Evolutionary conservation across 345 rosid species (phyloP), one percentile per base, ranked within the genome.

Genomic region (Dipteronia dyeriana): DNA sequence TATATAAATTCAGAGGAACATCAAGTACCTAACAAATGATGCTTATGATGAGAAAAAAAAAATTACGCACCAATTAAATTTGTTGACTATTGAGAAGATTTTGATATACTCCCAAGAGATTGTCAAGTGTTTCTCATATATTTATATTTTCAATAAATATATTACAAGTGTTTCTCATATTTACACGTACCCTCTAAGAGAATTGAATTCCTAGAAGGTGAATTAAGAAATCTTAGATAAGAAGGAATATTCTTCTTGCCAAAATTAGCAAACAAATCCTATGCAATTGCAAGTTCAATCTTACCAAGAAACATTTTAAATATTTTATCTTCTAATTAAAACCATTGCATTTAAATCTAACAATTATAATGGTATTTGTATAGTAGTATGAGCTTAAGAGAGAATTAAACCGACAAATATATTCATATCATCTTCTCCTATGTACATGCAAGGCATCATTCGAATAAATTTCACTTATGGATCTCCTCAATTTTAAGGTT

Each of bases 21-120:
- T 26, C 19, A 63, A 63, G n/a, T 12, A 63, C 13, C n/a, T 11
- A 29, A 63, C 43, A 29, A 63, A 63, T 63, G 8, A 49, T 49
- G 54, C 13, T 49, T 41, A 41, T 0, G 54, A 14, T 51, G 56
- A 3, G 16, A 4, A 51, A 6, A 51, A 51, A 1, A 13, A 61
- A 23, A 23, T 17, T 25, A 64, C 16, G n/a, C 6, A 64, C 5
- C 11, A 29, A 64, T 12, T 26, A 29, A 64, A 25, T 64, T 11
- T 64, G 68, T 64, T 26, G 19, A 64, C 14, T 69, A 3, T 8
- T 57, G 74, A 20, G 47, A 51, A 75, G 69, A 29, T 45, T 1
- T 74, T 66, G 31, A 65, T 51, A 51, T 29, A 20, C 2, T 64
- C 9, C 63, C 70, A 26, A 75, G 63, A 51, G 71, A 75, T 65